Evolutionary conservation across 345 rosid genomes (phyloP), one percentile per base, ranked within the genome.

Genomic region (Abelmoschus esculentus): DNA sequence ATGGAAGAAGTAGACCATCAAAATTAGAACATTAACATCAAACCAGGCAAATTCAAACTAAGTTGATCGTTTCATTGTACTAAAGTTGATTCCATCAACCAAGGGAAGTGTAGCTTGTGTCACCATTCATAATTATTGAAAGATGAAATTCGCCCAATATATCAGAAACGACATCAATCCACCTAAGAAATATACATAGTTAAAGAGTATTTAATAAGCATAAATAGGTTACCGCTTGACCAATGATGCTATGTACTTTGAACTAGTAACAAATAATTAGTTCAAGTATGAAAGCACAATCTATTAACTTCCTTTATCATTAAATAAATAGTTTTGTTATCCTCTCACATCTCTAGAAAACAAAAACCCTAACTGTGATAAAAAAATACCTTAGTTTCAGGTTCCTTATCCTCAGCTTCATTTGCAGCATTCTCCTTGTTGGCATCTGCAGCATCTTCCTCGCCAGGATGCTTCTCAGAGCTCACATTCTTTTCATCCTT

Each of bases 341-440:
- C n/a, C n/a, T n/a, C n/a, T n/a, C n/a, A n/a, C n/a, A n/a, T n/a
- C n/a, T n/a, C n/a, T n/a, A n/a, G n/a, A n/a, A n/a, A 18, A 67
- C 7, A 26, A 31, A 18, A 3, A 31, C 15, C n/a, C 57, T 5
- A 40, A 17, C 29, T 1, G 26, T 40, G 36, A 47, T 55, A 15
- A 70, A 10, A 57, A 6, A n/a, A 6, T 74, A 91, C 99, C 92
- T 95, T 91, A 13, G 84, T 83, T 76, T 91, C 99, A 40, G 90
- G 93, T 87, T 87, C 97, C 77, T 90, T 86, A 75, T 86, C 87
- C 76, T 86, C 96, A 18, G 81, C 78, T 46, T 76, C 90, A 36
- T 72, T 79, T 26, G 56, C 84, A 73, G 89, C 75, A 65, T 50
- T 76, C 40, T 91, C 96, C 83, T 95, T 91, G 82, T 57, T 84